Evolutionary conservation across 148 eudicot species (phyloP), one percentile per base, ranked within the genome.

Genomic region (Camellia japonica): DNA sequence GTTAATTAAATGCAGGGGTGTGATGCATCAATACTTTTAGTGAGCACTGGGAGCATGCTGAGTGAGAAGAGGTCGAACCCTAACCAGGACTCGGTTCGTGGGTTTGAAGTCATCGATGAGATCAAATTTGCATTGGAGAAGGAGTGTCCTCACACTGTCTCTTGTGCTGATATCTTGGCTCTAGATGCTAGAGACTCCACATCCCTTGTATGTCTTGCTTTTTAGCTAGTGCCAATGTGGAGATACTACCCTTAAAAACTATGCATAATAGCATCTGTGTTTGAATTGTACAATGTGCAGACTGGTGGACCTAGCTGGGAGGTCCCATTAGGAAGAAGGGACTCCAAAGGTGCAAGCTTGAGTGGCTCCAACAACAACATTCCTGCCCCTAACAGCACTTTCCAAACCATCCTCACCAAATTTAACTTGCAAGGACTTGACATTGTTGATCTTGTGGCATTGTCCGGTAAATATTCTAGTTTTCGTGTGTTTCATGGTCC

Each of bases 361-460:
- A 88, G 90, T 73, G 98, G 98, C n/a, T 89, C 98, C 14, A 95
- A 95, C 89, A 82, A 87, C 43, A 85, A 93, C 83, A 95, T 95
- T 78, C 98, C 98, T 15, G 95, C 96, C 47, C 98, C 97, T 52
- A 95, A 90, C 87, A 91, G 86, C 93, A 91, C 98, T 4, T 95
- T 95, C 78, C 89, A 92, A 63, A 90, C 98, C 80, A 90, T 95
- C 81, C 90, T 93, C 55, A 90, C 96, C 81, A 93, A 91, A 83
- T 95, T 93, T 74, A 87, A 93, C 80, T 87, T 87, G 3, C 82
- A 93, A 76, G 94, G 93, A 6, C 91, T 95, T 6, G 80, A 92
- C 83, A 83, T 95, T 71, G 91, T 90, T 68, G 98, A 95, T 81
- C 89, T 93, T 64, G 98, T 95, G 19, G 94, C 98, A 0, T 88